Evolutionary conservation across 2,329 filamentous ascomycete species (phyloP).

Genomic region (Fusarium tupiense): DNA sequence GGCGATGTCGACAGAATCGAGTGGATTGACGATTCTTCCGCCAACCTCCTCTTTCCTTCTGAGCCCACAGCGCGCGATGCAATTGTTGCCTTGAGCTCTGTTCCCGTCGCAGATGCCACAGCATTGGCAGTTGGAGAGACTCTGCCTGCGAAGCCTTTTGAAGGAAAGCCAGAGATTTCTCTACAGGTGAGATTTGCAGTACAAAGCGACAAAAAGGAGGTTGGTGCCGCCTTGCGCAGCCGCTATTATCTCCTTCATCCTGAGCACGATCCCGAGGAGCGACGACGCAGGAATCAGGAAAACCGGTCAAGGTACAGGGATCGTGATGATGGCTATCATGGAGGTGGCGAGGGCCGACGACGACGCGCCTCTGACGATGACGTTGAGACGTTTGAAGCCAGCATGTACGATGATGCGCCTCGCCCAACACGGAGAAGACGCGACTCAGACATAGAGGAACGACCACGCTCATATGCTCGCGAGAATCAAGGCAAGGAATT

Average conservation of each 20-base stretch:
- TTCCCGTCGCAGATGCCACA: slow-evolving; percentile 63
- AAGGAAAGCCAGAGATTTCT: slow-evolving; percentile 72
- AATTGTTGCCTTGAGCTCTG: slow-evolving; percentile 61
- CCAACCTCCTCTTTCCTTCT: slow-evolving; percentile 81
- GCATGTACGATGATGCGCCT: slow-evolving; percentile 81
- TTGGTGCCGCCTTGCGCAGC: slow-evolving; percentile 81
- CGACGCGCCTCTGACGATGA: slow-evolving; percentile 57
- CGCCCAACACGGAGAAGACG: slow-evolving; percentile 42
- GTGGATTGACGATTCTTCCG: slow-evolving; percentile 95
- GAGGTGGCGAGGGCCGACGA: slow-evolving; percentile 53
- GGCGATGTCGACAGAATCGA: slow-evolving; percentile 72
- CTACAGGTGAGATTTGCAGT: slow-evolving; percentile 81
- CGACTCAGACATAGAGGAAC: slow-evolving; percentile 43
- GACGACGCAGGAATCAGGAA: slow-evolving; percentile 65
- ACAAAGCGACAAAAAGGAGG: slow-evolving; percentile 80
- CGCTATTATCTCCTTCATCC: slow-evolving; percentile 93
- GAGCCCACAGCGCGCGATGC: slow-evolving; percentile 63
- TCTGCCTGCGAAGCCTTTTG: slow-evolving; percentile 74
- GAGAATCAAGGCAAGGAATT: slow-evolving; percentile 69
- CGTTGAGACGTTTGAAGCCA: slow-evolving; percentile 72
- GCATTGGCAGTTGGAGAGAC: slow-evolving; percentile 69
- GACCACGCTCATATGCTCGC: slow-evolving; percentile 42
- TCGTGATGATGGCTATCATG: slow-evolving; percentile 54
- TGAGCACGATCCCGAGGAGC: slow-evolving; percentile 84
- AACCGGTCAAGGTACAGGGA: slow-evolving; percentile 72